Base-by-base conservation (phyloP, 306 rosid genomes). In the Cicer cuneatum region DNA sequence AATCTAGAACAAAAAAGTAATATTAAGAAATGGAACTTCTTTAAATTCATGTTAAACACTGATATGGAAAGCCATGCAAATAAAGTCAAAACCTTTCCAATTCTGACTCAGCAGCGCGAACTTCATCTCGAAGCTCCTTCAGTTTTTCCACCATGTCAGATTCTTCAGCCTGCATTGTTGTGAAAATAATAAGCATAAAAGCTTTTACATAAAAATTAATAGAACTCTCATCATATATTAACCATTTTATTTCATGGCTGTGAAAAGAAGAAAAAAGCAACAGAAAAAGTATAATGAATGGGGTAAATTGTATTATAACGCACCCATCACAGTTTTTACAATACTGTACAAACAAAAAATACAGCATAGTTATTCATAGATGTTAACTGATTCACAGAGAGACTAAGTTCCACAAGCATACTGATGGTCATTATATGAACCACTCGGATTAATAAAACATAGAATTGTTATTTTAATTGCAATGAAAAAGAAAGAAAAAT, bases 121-220 rank as follows among this genome's bases (percentile, higher is more conserved):
- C 75, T 73, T 87, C 97, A 62, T 46, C 58, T 71, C 62, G 84
- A 45, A 91, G 91, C 78, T 37, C 82, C 82, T 84, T 87, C 71
- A 91, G 61, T 85, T 74, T 88, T 78, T 91, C 87, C 83, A 80
- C 90, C 75, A 80, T 19, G 82, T 81, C 88, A 83, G 85, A 91
- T 78, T 85, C 89, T 85, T 91, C 96, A 40, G 85, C 96, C 98
- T 93, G 83, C 78, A 88, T 71, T 66, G 77, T 58, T 66, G 62
- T 29, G 8, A 75, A 68, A 81, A 69, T 49, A 61, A 45, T 21
- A 48, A 59, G 68, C 7, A 45, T 37, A 21, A 56, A 58, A 33
- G 37, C 35, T 68, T 45, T 59, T 29, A 46, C 21, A 13, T 42
- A 12, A 69, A 51, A 13, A 6, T 43, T 60, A 45, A 70, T 9